Percentiles rank a stretch among this genome's conserved stretches.
These are phyloP conservation scores for Apiospora sp. DNA, from an alignment of 2,329 filamentous ascomycete species.

Conservation along the genomic window DNA sequence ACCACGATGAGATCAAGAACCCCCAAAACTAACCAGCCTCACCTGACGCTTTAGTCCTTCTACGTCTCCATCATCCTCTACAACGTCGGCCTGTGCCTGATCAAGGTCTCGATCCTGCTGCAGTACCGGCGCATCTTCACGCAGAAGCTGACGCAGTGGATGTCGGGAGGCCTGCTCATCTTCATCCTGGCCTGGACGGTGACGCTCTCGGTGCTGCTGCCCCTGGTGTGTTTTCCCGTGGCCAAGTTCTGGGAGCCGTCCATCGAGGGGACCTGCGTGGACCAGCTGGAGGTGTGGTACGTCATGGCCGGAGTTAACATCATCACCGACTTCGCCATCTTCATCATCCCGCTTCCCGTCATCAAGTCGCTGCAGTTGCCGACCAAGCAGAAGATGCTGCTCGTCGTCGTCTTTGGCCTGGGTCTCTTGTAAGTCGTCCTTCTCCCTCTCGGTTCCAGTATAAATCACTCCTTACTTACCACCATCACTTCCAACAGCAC, in stretches of 20 bases:
- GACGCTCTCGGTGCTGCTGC: constrained; percentile 40
- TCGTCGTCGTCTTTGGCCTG: constrained; percentile 49
- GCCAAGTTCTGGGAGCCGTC: constrained; percentile 39
- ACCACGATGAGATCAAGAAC: too few species aligned
- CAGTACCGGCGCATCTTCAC: constrained; percentile 50
- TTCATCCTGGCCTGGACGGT: constrained; percentile 42
- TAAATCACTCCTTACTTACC: neutral
- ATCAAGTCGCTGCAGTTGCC: constrained; percentile 48
- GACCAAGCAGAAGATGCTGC: constrained; percentile 47
- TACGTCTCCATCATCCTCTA: constrained; percentile 45
- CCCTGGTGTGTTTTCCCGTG: constrained; percentile 34
- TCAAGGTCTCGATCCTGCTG: constrained; percentile 48
- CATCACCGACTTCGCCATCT: constrained; percentile 41
- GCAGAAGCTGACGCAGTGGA: constrained; percentile 34
- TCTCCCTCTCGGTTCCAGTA: neutral
- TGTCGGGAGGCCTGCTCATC: constrained; percentile 36
- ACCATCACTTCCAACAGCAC: constrained; percentile 26
- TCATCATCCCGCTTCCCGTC: constrained; percentile 41
- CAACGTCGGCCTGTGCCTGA: constrained; percentile 43
- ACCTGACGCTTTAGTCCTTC: constrained; percentile 35
- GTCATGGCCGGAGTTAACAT: constrained; percentile 44
- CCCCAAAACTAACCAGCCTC: neutral
- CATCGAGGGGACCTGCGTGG: constrained; percentile 36
- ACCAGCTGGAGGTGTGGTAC: constrained; percentile 36
- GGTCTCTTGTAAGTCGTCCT: constrained; percentile 44